Conservation (phyloP, 352 stramenopile genomes). For the Globisporangium cystogenes region DNA sequence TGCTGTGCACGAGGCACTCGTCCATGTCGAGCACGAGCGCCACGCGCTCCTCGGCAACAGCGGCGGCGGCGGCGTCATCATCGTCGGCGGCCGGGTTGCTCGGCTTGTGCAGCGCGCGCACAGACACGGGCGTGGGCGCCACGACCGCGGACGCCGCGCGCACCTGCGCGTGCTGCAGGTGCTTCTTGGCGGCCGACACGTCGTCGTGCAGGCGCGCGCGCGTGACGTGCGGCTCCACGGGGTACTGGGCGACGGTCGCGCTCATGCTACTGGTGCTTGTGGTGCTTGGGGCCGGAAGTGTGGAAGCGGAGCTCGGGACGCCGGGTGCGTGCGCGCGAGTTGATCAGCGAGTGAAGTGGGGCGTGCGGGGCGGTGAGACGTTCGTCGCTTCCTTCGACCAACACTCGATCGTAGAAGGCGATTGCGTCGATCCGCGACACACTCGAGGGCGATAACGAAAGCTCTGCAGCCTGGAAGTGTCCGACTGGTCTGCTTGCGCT, state of each 20-base stretch:
- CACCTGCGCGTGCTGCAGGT: constrained; percentile 28
- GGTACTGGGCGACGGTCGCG: constrained; percentile 78
- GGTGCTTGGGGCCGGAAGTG: not conserved
- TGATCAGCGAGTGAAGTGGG: not conserved
- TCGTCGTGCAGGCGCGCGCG: constrained; percentile 47
- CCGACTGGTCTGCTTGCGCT: not conserved
- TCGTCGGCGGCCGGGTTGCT: not conserved
- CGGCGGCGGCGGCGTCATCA: no score
- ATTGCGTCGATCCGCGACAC: not conserved
- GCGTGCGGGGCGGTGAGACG: no score
- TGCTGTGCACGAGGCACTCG: constrained; percentile 95
- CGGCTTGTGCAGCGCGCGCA: constrained; percentile 3
- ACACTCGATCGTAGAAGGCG: not conserved
- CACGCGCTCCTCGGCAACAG: constrained; percentile 36
- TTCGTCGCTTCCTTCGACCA: not conserved
- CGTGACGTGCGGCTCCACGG: constrained; percentile 42
- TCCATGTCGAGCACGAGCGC: constrained; percentile 95
- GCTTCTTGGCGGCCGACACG: constrained; percentile 62
- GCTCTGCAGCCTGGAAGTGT: no score
- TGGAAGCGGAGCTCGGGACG: not conserved
- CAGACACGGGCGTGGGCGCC: constrained; percentile 1
- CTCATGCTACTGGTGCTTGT: constrained; percentile 34
- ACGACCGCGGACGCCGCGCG: constrained; percentile 16
- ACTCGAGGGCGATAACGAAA: no score
- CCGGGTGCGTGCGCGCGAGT: not conserved